A percentile compares a stretch with the other conserved stretches of the same genome.
These are phyloP conservation scores for Alternaria sp. DNA, from an alignment of 2,329 filamentous ascomycete genomes.

Conservation along the genomic window DNA sequence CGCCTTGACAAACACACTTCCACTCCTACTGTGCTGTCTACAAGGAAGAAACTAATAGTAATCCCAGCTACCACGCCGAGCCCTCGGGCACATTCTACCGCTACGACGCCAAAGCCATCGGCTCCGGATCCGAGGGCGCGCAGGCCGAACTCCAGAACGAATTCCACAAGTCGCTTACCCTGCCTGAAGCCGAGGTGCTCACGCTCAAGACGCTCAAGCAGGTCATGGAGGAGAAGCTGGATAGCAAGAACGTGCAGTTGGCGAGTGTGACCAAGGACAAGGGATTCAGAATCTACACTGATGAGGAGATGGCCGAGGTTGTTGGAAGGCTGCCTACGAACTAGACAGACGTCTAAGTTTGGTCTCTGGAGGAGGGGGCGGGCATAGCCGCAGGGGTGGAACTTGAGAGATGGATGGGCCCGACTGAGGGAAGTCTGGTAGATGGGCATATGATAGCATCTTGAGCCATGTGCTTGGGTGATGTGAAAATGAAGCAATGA, in stretches of 20 bases:
- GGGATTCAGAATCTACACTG: conserved; percentile 98
- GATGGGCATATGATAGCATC: conserved; percentile 18
- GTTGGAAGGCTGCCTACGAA: conserved; percentile 77
- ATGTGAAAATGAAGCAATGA: conserved; percentile 41
- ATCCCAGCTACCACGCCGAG: conserved; percentile 85
- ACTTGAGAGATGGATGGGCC: no score
- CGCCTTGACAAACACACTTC: no score
- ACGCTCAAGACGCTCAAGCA: conserved; percentile 98
- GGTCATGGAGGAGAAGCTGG: conserved; percentile 99
- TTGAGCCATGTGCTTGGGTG: conserved; percentile 24
- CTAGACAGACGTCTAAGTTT: conserved; percentile 30
- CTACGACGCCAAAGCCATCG: conserved; percentile 98
- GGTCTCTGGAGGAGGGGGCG: neutral
- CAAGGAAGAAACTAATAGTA: neutral
- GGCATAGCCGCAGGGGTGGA: no score
- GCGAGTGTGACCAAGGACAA: conserved; percentile 97
- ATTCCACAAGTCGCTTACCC: conserved; percentile 96
- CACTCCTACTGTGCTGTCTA: neutral
- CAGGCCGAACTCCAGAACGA: conserved; percentile 98
- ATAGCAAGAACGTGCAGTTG: conserved; percentile 97
- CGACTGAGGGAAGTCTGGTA: neutral
- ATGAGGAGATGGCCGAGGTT: conserved; percentile 94
- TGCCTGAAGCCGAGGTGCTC: conserved; percentile 90
- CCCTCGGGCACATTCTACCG: conserved; percentile 98
- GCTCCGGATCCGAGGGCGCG: conserved; percentile 94